A percentile compares a stretch with the other conserved stretches of the same genome.
These are phyloP conservation scores for Solanum raphanifolium DNA, from an alignment of 257 asterid genomes.

Conservation along the genomic window DNA sequence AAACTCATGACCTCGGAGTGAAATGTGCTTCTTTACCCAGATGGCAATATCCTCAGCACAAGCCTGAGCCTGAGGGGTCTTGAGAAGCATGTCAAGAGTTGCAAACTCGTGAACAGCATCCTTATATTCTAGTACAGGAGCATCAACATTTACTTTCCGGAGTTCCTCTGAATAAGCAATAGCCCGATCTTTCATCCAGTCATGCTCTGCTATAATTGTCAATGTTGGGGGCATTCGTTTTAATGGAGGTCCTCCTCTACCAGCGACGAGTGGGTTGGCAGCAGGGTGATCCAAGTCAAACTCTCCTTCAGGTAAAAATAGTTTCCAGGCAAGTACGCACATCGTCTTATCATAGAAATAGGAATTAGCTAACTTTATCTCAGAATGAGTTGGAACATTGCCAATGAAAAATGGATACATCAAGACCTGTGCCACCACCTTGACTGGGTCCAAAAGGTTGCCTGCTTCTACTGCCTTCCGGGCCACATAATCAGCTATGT, in stretches of 20 bases:
- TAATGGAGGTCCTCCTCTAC: constrained; percentile 60
- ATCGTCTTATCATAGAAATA: constrained; percentile 87
- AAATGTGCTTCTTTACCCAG: constrained; percentile 86
- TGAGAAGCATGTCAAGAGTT: constrained; percentile 74
- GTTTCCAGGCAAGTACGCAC: constrained; percentile 79
- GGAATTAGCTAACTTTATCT: constrained; percentile 73
- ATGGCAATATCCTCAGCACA: constrained; percentile 86
- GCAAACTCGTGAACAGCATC: constrained; percentile 92
- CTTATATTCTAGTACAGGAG: constrained; percentile 82
- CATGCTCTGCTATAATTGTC: constrained; percentile 83
- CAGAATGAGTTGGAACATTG: constrained; percentile 76
- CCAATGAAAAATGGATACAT: constrained; percentile 96
- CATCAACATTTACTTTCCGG: constrained; percentile 76
- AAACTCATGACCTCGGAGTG: constrained; percentile 87
- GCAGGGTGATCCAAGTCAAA: constrained; percentile 76
- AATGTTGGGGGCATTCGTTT: constrained; percentile 86
- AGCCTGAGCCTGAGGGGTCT: constrained; percentile 83
- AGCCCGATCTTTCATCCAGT: constrained; percentile 92
- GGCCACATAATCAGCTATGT: constrained; percentile 68
- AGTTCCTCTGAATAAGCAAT: constrained; percentile 93
- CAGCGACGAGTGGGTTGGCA: constrained; percentile 61
- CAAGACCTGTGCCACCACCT: constrained; percentile 87
- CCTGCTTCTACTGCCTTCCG: constrained; percentile 79
- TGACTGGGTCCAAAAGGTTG: constrained; percentile 74
- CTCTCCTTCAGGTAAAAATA: constrained; percentile 64